Evolutionary conservation across 225 moss, liverwort and hornwort genomes (phyloP), one percentile per base, ranked within the genome.

Genomic region (Pseudoscleropodium purum): DNA sequence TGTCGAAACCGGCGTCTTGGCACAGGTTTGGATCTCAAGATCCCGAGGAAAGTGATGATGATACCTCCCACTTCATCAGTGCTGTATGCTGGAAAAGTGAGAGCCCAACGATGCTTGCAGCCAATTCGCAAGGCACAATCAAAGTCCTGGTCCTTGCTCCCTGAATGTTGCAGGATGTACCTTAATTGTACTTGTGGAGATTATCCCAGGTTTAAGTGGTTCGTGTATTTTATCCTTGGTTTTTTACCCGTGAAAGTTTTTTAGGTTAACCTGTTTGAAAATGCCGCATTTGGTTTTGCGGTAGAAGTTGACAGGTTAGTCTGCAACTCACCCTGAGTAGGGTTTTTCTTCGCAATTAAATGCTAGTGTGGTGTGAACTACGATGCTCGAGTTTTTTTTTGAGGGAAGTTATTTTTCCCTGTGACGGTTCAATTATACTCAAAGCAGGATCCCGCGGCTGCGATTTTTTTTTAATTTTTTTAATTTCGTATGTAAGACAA

Each of bases 41-140:
- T 72, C 96, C 93, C 45, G 96, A 97, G 62, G 98, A 99, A 37
- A 96, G 95, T 85, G 98, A 95, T 30, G 96, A 99, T 85, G 99
- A 99, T 45, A 86, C 95, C 41, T 95, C 95, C 39, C 94, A 96
- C 88, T 99, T 99, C 72, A 96, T 99, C 37, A 99, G 99, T 91
- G 99, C 99, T 52, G 97, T 99, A 41, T 99, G 99, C 92, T 99
- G 99, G 99, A 99, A 97, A 87, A 99, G 99, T 85, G 99, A 99
- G 90, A 97, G 97, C 78, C 99, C 99, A 18, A 99, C 99, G 51
- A 97, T 99, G 97, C 90, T 99, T 89, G 99, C 97, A 85, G 99
- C 99, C 62, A 99, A 99, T 85, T 97, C 96, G 80, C 97, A 97
- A 92, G 99, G 99, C 89, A 99, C 97, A 70, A 97, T 97, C 79